Base-by-base conservation (phyloP, 345 rosid species). In the Physaria fendleri region DNA sequence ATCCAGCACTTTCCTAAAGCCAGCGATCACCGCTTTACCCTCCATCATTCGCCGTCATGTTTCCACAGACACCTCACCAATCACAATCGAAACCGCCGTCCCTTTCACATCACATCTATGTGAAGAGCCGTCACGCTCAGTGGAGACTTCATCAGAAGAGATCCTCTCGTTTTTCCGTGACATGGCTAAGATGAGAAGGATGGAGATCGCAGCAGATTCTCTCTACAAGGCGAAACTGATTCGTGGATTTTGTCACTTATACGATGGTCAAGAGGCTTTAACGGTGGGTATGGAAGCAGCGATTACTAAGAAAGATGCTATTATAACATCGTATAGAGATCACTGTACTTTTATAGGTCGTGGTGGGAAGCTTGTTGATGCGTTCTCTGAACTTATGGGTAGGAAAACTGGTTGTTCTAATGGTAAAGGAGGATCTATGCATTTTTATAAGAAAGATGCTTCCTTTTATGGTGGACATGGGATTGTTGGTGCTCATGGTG, bases 401-500 rank as follows among this genome's bases (percentile, higher is more conserved):
- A 82, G 99, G n/a, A 74, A 71, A 53, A 87, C 32, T 4, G 99
- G 99, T 1, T 85, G 97, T 47, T 93, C 97, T 55, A 72, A 58
- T 23, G 99, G 99, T 6, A 93, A 85, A 68, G 99, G 99, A 29
- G 99, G 99, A 33, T 93, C 99, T 21, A 93, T 93, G 99, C 97
- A 93, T 76, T 87, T 93, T 48, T 93, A 93, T 45, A 85, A 82
- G 85, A 93, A 93, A 81, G 91, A 85, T 2, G 71, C 86, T 2
- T 71, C 82, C 15, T 93, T 93, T 56, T 93, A 81, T 25, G 99
- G 99, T n/a, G 97, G 99, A 0, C 99, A 93, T 46, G 99, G 99
- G 42, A 93, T 93, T 47, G 99, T 93, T 17, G 97, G 99, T 0
- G 99, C 99, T 54, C 99, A 93, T 25, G 99, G 99, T n/a, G 97